A percentile compares a stretch with the other conserved stretches of the same genome.
Evolutionary conservation across 108 stramenopile genomes (phyloP).

Genomic region (Conticribra guillardii): DNA sequence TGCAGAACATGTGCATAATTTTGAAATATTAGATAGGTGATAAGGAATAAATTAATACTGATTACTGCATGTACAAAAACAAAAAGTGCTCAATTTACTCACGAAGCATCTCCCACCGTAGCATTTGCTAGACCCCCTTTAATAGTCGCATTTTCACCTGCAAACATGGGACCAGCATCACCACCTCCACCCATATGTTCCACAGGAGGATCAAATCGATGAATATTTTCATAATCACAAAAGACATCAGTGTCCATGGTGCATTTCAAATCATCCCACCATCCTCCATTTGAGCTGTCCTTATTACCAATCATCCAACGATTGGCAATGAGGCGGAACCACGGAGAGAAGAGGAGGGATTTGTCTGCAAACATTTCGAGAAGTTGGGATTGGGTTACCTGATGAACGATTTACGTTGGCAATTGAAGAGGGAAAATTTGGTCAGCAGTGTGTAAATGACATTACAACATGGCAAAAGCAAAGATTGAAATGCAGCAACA

Average conservation of each 20-base stretch:
- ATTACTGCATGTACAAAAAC: too few relatives aligned
- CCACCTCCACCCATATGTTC: conserved; percentile 90
- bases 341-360: conserved; percentile 84
- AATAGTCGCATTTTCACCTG: conserved; percentile 2
- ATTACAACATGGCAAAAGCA: too few relatives aligned
- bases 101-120: conserved; percentile 30
- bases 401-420: background rate
- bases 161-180: conserved; percentile 77
- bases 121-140: conserved; percentile 25
- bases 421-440: too few relatives aligned
- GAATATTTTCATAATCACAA: conserved; percentile 74
- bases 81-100: conserved; percentile 20
- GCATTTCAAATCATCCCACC: conserved; percentile 84
- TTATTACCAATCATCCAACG: conserved; percentile 70
- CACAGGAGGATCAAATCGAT: conserved; percentile 84
- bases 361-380: conserved; percentile 73
- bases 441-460: too few relatives aligned
- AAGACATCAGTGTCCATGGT: conserved; percentile 83
- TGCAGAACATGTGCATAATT: too few relatives aligned
- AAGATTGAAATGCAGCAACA: too few relatives aligned
- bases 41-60: too few relatives aligned
- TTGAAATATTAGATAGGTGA: conserved; percentile 3
- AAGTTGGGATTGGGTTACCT: conserved; percentile 55
- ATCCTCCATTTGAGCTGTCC: conserved; percentile 28
- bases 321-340: conserved; percentile 90